A percentile compares a stretch with the other conserved stretches of the same genome.
Conservation (phyloP, 192 early-diverging fungal genomes). For the Entrophospora sp. region DNA sequence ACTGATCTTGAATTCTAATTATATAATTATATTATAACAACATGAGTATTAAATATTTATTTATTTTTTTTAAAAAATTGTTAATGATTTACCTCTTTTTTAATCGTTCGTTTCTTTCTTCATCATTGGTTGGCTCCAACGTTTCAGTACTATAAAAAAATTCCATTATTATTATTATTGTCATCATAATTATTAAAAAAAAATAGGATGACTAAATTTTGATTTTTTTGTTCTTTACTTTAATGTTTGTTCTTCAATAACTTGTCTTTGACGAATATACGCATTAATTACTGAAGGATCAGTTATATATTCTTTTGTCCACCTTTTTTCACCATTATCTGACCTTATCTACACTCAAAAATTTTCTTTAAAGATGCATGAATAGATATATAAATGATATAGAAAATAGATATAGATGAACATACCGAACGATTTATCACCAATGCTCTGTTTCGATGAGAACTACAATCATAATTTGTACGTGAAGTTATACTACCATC, state of each 20-base stretch:
- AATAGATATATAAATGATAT: too few species aligned
- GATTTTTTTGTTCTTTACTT: conserved; percentile 23
- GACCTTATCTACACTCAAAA: conserved; percentile 36
- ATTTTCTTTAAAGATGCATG: too few species aligned
- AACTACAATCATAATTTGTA: conserved; percentile 40
- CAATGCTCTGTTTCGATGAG: conserved; percentile 46
- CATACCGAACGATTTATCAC: conserved; percentile 52
- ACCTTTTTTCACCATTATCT: conserved; percentile 56
- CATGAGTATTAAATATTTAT: not conserved
- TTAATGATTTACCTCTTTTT: conserved; percentile 26
- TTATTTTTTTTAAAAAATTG: not conserved
- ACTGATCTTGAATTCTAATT: conserved; percentile 48
- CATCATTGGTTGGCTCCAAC: conserved; percentile 46
- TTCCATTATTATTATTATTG: too few species aligned
- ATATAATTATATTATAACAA: not conserved
- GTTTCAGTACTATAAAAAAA: conserved; percentile 31
- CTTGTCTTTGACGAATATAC: conserved; percentile 74
- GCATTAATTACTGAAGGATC: conserved; percentile 82
- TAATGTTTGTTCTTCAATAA: conserved; percentile 62
- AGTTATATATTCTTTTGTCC: conserved; percentile 73
- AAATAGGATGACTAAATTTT: too few species aligned
- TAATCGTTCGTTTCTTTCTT: conserved; percentile 48
- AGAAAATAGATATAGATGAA: too few species aligned
- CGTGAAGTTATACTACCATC: conserved; percentile 45
- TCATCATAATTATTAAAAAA: too few species aligned